Conservation (phyloP, 495 filamentous ascomycete species). For the Penicillium turbatum region DNA sequence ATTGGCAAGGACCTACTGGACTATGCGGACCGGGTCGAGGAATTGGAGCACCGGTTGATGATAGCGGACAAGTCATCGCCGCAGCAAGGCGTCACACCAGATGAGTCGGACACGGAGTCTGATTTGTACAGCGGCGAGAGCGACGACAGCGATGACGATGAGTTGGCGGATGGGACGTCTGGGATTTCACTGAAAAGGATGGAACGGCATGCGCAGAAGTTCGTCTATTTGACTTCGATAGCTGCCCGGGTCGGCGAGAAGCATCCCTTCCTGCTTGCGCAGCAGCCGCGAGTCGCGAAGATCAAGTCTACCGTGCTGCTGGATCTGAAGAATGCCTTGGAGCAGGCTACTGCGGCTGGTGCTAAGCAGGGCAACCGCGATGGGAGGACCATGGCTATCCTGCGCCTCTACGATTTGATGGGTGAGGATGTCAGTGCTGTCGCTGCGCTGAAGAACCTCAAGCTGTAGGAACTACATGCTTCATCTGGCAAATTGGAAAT, state of each 20-base stretch:
- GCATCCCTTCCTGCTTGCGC: slow-evolving; percentile 62
- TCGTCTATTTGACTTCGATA: slow-evolving; percentile 49
- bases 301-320: slow-evolving; percentile 75
- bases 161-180: slow-evolving; percentile 40
- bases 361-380: slow-evolving; percentile 49
- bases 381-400: slow-evolving; percentile 58
- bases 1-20: slow-evolving; percentile 66
- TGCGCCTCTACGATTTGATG: slow-evolving; percentile 73
- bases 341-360: slow-evolving; percentile 59
- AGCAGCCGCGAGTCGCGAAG: slow-evolving; percentile 53
- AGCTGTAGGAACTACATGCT: slow-evolving; percentile 32
- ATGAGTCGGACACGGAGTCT: slow-evolving; percentile 35
- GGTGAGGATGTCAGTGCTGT: slow-evolving; percentile 67
- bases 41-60: slow-evolving; percentile 71
- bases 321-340: slow-evolving; percentile 74
- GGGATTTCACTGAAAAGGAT: slow-evolving; percentile 48
- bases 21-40: slow-evolving; percentile 63
- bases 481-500: not conserved
- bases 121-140: slow-evolving; percentile 44
- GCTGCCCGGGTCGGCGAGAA: slow-evolving; percentile 48
- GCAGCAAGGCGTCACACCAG: slow-evolving; percentile 1
- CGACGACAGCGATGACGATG: slow-evolving; percentile 53
- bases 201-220: slow-evolving; percentile 55
- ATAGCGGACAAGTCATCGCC: slow-evolving; percentile 27
- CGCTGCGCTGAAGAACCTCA: slow-evolving; percentile 60